A percentile compares a stretch with the other conserved stretches of the same genome.
Evolutionary conservation across 2,329 filamentous ascomycete species (phyloP).

Genomic region (Aciculosporium take): DNA sequence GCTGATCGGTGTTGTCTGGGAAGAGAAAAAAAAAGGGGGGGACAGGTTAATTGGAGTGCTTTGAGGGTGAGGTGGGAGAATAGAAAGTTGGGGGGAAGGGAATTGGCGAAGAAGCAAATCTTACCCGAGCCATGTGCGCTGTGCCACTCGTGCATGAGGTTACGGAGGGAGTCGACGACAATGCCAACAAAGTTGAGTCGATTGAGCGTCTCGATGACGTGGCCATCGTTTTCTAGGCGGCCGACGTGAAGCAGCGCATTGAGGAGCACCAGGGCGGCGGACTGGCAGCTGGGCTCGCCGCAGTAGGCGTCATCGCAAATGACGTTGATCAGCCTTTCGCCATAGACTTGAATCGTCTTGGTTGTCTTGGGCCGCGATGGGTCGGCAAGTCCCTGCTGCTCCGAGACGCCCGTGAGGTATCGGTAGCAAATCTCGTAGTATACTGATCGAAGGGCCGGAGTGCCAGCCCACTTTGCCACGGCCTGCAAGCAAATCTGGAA

Average conservation of each 20-base stretch:
- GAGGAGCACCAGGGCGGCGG: conserved; percentile 75
- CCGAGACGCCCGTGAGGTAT: conserved; percentile 59
- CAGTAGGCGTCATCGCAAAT: conserved; percentile 88
- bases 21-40: background rate
- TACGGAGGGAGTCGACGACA: conserved; percentile 73
- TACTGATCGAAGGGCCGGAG: conserved; percentile 58
- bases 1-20: conserved; percentile 26
- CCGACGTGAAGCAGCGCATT: conserved; percentile 63
- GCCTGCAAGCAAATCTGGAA: conserved; percentile 78
- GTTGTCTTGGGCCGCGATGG: conserved; percentile 47
- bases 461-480: conserved; percentile 58
- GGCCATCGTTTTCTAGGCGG: conserved; percentile 53
- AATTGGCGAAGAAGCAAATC: conserved; percentile 9
- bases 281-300: conserved; percentile 66
- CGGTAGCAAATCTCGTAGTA: conserved; percentile 89
- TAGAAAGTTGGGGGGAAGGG: background rate
- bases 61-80: background rate
- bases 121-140: conserved; percentile 41
- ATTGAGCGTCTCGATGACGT: conserved; percentile 66
- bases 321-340: conserved; percentile 69
- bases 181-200: conserved; percentile 84
- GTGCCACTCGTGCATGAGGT: conserved; percentile 59
- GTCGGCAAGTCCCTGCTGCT: conserved; percentile 34
- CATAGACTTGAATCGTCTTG: conserved; percentile 53
- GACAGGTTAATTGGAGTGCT: background rate